phyloP scores from a whole-genome alignment of 1,139 yeast genomes.

The Taiozyma sp. region DNA sequence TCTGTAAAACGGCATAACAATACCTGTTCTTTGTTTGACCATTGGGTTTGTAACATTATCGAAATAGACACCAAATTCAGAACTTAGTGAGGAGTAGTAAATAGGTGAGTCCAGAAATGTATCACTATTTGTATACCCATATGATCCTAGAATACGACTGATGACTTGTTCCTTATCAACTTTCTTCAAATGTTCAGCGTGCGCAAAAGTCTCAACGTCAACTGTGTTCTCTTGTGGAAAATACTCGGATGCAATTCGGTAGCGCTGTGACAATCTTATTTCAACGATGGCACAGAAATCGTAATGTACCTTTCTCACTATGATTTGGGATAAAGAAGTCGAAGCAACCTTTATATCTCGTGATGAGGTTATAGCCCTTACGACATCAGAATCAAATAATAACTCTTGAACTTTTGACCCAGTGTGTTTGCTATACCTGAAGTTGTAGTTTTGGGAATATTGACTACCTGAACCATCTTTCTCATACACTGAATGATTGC shows the following conservation, averaged over 20 bases:
- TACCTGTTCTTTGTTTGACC: slow-evolving; percentile 40
- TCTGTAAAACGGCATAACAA: slow-evolving; percentile 48
- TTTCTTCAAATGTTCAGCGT: slow-evolving; percentile 32
- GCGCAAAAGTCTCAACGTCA: slow-evolving; percentile 40
- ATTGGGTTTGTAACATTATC: slow-evolving; percentile 25
- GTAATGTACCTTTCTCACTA: slow-evolving; percentile 36
- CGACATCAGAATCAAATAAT: slow-evolving; percentile 25
- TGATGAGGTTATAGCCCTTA: slow-evolving; percentile 37
- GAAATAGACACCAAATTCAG: slow-evolving; percentile 53
- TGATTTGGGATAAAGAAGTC: slow-evolving; percentile 33
- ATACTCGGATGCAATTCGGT: slow-evolving; percentile 34
- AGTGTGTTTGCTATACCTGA: slow-evolving; percentile 34
- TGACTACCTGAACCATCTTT: slow-evolving; percentile 61
- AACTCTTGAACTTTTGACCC: slow-evolving; percentile 20
- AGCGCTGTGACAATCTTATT: slow-evolving; percentile 46
- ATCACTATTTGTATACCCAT: slow-evolving; percentile 31
- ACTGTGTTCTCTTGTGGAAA: slow-evolving; percentile 40
- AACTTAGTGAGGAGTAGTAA: slow-evolving; percentile 45
- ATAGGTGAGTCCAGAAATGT: slow-evolving; percentile 36
- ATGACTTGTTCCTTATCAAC: slow-evolving; percentile 33
- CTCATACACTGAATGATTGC: slow-evolving; percentile 42
- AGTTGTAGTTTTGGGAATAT: slow-evolving; percentile 43
- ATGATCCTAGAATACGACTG: slow-evolving; percentile 46
- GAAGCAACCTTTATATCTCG: slow-evolving; percentile 44
- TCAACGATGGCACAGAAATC: slow-evolving; percentile 56